A percentile compares a stretch with the other conserved stretches of the same genome.
These are phyloP conservation scores for Pseudogymnoascus sp. DNA, from an alignment of 2,329 filamentous ascomycete species.

Conservation along the genomic window DNA sequence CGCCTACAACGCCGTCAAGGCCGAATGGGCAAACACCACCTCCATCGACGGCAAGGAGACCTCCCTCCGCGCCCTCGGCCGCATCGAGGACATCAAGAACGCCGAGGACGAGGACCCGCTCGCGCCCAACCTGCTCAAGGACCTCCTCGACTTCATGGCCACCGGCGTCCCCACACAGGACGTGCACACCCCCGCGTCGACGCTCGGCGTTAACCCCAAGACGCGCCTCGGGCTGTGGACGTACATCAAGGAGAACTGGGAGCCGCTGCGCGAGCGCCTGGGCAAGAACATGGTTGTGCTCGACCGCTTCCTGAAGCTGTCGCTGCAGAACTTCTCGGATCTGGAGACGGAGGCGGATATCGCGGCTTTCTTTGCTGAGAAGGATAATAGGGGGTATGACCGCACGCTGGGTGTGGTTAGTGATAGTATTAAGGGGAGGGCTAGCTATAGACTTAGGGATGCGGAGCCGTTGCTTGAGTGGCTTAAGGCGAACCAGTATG, in stretches of 20 bases:
- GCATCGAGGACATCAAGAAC: slow-evolving; percentile 47
- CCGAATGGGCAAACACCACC: slow-evolving; percentile 74
- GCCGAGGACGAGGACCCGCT: neutral
- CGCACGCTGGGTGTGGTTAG: slow-evolving; percentile 76
- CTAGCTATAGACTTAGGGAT: slow-evolving; percentile 74
- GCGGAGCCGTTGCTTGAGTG: slow-evolving; percentile 66
- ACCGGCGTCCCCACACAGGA: slow-evolving; percentile 80
- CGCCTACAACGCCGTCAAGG: slow-evolving; percentile 67
- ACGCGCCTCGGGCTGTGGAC: slow-evolving; percentile 73
- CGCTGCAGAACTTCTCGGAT: slow-evolving; percentile 71
- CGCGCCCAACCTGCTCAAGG: slow-evolving; percentile 51
- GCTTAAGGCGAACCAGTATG: slow-evolving; percentile 57
- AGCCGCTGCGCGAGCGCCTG: slow-evolving; percentile 60
- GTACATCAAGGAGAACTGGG: slow-evolving; percentile 80
- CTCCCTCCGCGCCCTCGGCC: slow-evolving; percentile 66
- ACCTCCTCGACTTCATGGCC: slow-evolving; percentile 68
- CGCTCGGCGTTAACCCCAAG: slow-evolving; percentile 63
- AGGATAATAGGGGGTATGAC: slow-evolving; percentile 80
- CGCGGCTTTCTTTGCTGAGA: slow-evolving; percentile 71
- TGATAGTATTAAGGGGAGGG: slow-evolving; percentile 77
- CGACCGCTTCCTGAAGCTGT: slow-evolving; percentile 77
- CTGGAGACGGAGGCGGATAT: slow-evolving; percentile 65
- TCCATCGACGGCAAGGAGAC: slow-evolving; percentile 90
- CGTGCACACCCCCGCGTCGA: slow-evolving; percentile 70
- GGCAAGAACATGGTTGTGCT: slow-evolving; percentile 76